A percentile compares a stretch with the other conserved stretches of the same genome.
phyloP scores from a whole-genome alignment of 805 yeast genomes.

The Ogataea zsoltii region DNA sequence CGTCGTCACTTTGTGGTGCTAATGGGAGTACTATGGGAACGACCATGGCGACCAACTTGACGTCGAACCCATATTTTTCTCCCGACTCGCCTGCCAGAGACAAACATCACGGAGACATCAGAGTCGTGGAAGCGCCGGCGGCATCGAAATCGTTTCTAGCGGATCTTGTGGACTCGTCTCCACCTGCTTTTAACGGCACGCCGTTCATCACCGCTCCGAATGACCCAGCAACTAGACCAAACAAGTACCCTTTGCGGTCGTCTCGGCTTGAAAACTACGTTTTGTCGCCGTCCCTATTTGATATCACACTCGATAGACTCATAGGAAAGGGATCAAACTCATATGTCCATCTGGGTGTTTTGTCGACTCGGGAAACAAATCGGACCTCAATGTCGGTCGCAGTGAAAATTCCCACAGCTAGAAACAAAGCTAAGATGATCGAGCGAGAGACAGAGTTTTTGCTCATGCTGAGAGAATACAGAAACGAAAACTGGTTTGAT shows the following conservation, averaged over 20 bases:
- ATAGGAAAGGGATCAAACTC: conserved; percentile 35
- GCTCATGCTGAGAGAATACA: conserved; percentile 21
- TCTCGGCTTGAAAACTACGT: conserved; percentile 20
- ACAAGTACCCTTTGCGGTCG: conserved; percentile 21
- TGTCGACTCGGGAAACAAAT: conserved; percentile 16
- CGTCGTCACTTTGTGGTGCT: conserved; percentile 4
- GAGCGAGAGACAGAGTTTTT: conserved; percentile 30
- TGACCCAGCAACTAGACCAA: not conserved
- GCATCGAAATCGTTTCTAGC: conserved; percentile 2
- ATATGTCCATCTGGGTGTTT: conserved; percentile 26
- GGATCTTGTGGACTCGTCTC: not conserved
- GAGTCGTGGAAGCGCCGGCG: not conserved
- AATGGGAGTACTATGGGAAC: not conserved
- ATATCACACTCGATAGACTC: conserved; percentile 16
- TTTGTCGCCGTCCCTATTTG: conserved; percentile 21
- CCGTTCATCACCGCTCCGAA: conserved; percentile 4
- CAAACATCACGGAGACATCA: not conserved
- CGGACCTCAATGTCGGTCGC: conserved; percentile 20
- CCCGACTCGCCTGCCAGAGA: conserved; percentile 13
- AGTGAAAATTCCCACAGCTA: conserved; percentile 31
- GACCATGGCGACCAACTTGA: conserved; percentile 2
- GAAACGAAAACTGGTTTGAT: conserved; percentile 17
- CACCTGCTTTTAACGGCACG: not conserved
- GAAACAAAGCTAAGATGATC: conserved; percentile 25
- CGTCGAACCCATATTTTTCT: conserved; percentile 12